Conservation (phyloP, 2,329 filamentous ascomycete species). For the Epichloe sp. region DNA sequence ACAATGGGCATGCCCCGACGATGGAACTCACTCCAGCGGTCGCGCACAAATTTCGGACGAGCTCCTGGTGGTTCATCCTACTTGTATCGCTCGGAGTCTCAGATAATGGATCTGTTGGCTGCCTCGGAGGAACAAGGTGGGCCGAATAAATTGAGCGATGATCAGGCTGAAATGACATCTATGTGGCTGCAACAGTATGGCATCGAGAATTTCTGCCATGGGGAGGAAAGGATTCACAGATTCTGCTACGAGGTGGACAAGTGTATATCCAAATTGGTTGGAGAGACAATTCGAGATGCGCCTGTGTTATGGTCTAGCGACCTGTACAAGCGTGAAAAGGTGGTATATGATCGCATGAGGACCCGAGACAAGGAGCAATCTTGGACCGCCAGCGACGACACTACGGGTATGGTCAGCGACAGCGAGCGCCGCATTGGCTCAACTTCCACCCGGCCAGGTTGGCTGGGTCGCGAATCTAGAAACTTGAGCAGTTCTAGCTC, state of each 20-base stretch:
- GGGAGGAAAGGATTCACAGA: conserved; percentile 87
- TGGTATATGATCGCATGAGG: conserved; percentile 37
- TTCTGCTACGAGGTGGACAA: conserved; percentile 84
- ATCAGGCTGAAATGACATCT: conserved; percentile 74
- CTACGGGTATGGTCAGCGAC: conserved; percentile 42
- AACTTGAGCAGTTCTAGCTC: conserved; percentile 40
- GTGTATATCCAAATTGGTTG: conserved; percentile 74
- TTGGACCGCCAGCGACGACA: conserved; percentile 33
- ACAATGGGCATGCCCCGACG: conserved; percentile 66
- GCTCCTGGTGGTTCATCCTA: conserved; percentile 43
- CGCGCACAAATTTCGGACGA: conserved; percentile 33
- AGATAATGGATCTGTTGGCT: conserved; percentile 77
- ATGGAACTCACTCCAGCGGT: conserved; percentile 37
- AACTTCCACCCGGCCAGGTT: conserved; percentile 32
- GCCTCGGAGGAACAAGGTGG: conserved; percentile 74
- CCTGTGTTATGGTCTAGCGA: conserved; percentile 89
- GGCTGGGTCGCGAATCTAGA: conserved; percentile 39
- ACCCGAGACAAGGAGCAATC: conserved; percentile 32
- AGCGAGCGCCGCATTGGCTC: conserved; percentile 34
- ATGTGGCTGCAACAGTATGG: conserved; percentile 71
- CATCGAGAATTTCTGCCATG: conserved; percentile 87
- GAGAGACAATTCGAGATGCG: conserved; percentile 69
- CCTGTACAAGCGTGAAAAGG: conserved; percentile 67
- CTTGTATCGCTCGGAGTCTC: conserved; percentile 67
- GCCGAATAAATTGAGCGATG: conserved; percentile 89